phyloP scores from a whole-genome alignment of 805 yeast species.

The Candida hungchunana region DNA sequence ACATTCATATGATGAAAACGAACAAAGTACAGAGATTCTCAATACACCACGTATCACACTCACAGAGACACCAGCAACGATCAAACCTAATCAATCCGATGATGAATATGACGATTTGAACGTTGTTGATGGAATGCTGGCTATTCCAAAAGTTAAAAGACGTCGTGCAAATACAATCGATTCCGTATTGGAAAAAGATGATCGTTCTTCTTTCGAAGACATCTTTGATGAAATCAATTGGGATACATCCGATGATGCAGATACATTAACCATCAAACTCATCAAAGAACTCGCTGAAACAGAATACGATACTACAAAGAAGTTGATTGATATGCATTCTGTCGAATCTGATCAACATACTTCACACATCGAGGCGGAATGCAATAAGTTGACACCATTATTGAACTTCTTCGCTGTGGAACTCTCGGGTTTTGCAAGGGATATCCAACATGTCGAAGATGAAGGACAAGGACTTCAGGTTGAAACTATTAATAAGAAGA shows the following conservation, averaged over 20 bases:
- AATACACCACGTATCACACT: constrained; percentile 7
- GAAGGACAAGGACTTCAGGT: constrained; percentile 82
- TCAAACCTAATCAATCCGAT: constrained; percentile 17
- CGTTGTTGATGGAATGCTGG: constrained; percentile 8
- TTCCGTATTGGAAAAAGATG: constrained; percentile 29
- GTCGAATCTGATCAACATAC: constrained; percentile 40
- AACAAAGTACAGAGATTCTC: constrained; percentile 9
- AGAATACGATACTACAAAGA: constrained; percentile 58
- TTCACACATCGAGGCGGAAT: constrained; percentile 43
- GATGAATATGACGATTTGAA: constrained; percentile 20
- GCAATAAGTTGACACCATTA: constrained; percentile 50
- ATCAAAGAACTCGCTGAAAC: constrained; percentile 54
- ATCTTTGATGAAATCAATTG: constrained; percentile 75
- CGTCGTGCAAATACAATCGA: constrained; percentile 28
- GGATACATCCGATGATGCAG: constrained; percentile 64
- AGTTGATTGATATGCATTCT: constrained; percentile 45
- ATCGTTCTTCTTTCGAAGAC: constrained; percentile 45
- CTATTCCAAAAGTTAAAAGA: constrained; percentile 11
- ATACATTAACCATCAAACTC: constrained; percentile 52
- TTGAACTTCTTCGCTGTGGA: constrained; percentile 58
- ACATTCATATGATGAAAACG: constrained; percentile 14
- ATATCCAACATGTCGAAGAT: constrained; percentile 64
- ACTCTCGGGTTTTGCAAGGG: constrained; percentile 58
- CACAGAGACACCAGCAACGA: constrained; percentile 16
- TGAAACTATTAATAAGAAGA: constrained; percentile 73